phyloP scores from a whole-genome alignment of 2,329 filamentous ascomycete species.

The Massarina eburnea region DNA sequence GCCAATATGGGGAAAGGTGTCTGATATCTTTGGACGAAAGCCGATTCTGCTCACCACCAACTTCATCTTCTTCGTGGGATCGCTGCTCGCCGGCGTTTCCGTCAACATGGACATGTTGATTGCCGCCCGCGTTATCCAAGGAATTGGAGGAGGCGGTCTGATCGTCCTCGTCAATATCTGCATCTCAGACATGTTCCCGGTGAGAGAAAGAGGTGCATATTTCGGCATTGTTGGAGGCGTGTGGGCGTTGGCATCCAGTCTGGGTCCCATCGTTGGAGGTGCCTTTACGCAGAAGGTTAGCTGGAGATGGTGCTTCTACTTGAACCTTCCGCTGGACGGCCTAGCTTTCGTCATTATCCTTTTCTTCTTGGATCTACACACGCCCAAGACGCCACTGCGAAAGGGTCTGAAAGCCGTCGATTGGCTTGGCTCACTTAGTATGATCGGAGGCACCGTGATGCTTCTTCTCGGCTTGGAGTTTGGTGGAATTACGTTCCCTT shows the following conservation, averaged over 20 bases:
- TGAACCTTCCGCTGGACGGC: conserved; percentile 64
- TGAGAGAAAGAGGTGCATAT: conserved; percentile 61
- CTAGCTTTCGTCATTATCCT: conserved; percentile 58
- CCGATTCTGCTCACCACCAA: conserved; percentile 62
- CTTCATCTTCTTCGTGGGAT: conserved; percentile 63
- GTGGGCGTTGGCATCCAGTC: conserved; percentile 65
- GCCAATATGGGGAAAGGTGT: conserved; percentile 64
- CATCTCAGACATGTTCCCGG: conserved; percentile 64
- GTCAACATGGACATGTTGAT: conserved; percentile 64
- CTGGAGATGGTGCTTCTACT: conserved; percentile 64
- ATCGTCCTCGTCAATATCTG: conserved; percentile 65
- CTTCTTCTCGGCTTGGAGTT: conserved; percentile 84
- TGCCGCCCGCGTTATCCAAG: conserved; percentile 63
- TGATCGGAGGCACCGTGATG: conserved; percentile 81
- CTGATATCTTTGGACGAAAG: conserved; percentile 69
- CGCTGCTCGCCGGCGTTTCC: conserved; percentile 60
- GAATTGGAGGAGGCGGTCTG: conserved; percentile 64
- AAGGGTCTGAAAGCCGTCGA: conserved; percentile 66
- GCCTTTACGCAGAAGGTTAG: conserved; percentile 63
- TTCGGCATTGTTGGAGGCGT: conserved; percentile 67
- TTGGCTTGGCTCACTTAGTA: conserved; percentile 64
- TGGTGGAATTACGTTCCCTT: conserved; percentile 73
- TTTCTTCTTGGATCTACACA: conserved; percentile 68
- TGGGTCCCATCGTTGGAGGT: conserved; percentile 70
- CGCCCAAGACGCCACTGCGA: conserved; percentile 63